A percentile compares a stretch with the other conserved stretches of the same genome.
phyloP scores from a whole-genome alignment of 1,139 yeast genomes.

The Geotrichum siamense region DNA sequence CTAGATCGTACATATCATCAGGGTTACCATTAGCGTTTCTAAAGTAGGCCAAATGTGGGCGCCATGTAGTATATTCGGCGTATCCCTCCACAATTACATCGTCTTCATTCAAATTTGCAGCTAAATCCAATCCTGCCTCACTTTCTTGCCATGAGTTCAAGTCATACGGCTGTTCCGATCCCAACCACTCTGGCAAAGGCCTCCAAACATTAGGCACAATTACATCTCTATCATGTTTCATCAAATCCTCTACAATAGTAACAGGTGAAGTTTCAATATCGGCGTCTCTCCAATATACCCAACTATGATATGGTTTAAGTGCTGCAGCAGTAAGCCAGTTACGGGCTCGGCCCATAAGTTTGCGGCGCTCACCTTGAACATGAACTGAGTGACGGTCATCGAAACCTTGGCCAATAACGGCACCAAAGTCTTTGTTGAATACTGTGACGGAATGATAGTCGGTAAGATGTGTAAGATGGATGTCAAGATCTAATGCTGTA shows the following conservation, averaged over 20 bases:
- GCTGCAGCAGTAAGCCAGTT: conserved; percentile 61
- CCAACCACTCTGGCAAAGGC: conserved; percentile 84
- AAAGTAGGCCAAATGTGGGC: conserved; percentile 82
- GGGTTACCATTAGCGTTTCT: conserved; percentile 79
- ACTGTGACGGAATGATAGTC: conserved; percentile 29
- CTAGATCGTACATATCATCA: conserved; percentile 80
- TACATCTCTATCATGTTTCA: conserved; percentile 58
- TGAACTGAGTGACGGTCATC: conserved; percentile 67
- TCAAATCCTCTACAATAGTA: conserved; percentile 56
- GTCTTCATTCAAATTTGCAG: conserved; percentile 68
- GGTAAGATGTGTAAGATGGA: conserved; percentile 48
- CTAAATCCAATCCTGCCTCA: conserved; percentile 73
- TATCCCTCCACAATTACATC: conserved; percentile 91
- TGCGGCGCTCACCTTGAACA: conserved; percentile 65
- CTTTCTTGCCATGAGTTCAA: conserved; percentile 89
- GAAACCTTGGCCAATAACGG: conserved; percentile 70
- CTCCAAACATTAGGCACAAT: conserved; percentile 90
- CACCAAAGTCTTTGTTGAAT: conserved; percentile 63
- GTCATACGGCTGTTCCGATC: conserved; percentile 85
- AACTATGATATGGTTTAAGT: conserved; percentile 57
- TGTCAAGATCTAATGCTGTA: conserved; percentile 52
- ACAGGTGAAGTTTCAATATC: conserved; percentile 59
- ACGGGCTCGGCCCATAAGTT: conserved; percentile 66
- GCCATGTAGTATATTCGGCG: conserved; percentile 88
- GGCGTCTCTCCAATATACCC: conserved; percentile 76